Conservation (phyloP, 1,139 yeast species). For the Suhomyces choctaworum region DNA sequence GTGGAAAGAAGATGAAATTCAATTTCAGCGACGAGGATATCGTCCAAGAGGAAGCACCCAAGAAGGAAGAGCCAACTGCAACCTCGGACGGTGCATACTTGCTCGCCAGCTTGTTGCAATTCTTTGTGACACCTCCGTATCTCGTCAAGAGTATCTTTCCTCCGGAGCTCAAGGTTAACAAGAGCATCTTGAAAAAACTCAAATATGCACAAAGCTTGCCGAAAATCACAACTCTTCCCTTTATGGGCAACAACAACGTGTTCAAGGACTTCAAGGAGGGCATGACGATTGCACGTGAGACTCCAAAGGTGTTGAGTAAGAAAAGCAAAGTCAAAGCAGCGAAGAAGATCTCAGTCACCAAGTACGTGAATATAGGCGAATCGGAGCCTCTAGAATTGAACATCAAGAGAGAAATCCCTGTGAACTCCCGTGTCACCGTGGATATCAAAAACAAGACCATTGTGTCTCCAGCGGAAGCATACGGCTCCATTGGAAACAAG, state of each 20-base stretch:
- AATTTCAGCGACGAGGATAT: slow-evolving; percentile 34
- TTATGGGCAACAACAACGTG: slow-evolving; percentile 54
- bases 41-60: slow-evolving; percentile 6
- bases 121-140: slow-evolving; percentile 84
- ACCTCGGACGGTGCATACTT: slow-evolving; percentile 43
- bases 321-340: slow-evolving; percentile 42
- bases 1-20: slow-evolving; percentile 37
- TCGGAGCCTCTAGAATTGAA: slow-evolving; percentile 55
- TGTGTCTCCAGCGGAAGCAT: slow-evolving; percentile 73
- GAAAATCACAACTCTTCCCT: slow-evolving; percentile 69
- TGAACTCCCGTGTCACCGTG: slow-evolving; percentile 79
- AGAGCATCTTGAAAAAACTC: slow-evolving; percentile 45
- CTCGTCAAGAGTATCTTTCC: slow-evolving; percentile 62
- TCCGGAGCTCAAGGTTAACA: slow-evolving; percentile 20
- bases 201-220: slow-evolving; percentile 72
- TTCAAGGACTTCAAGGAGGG: slow-evolving; percentile 59
- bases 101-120: slow-evolving; percentile 74
- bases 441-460: slow-evolving; percentile 61
- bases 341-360: slow-evolving; percentile 60
- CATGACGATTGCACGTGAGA: slow-evolving; percentile 58
- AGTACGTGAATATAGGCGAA: slow-evolving; percentile 74
- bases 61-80: slow-evolving; percentile 18
- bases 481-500: slow-evolving; percentile 59
- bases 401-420: slow-evolving; percentile 62
- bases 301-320: slow-evolving; percentile 40